Evolutionary conservation across 2,329 filamentous ascomycete genomes (phyloP).

Genomic region (Raffaelea arxii): DNA sequence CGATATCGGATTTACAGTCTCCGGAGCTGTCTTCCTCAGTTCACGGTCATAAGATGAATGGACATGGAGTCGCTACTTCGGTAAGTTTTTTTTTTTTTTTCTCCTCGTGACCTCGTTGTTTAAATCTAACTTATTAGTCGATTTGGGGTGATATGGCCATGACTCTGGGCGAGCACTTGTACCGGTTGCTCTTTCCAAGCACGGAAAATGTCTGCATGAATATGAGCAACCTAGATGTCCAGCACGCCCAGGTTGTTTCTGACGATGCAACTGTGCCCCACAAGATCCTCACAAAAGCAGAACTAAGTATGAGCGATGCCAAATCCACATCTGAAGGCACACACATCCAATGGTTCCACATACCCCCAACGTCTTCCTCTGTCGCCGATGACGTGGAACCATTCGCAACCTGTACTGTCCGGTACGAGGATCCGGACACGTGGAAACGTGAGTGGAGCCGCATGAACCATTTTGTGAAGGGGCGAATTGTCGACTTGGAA

Average conservation of each 20-base stretch:
- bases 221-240: slow-evolving; percentile 57
- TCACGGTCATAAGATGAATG: too few relatives aligned
- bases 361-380: slow-evolving; percentile 48
- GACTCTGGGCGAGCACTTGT: slow-evolving; percentile 55
- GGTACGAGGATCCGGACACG: slow-evolving; percentile 47
- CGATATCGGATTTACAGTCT: too few relatives aligned
- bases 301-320: too few relatives aligned
- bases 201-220: slow-evolving; percentile 49
- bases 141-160: slow-evolving; percentile 39
- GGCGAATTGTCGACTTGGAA: slow-evolving; percentile 46
- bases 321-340: too few relatives aligned
- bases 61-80: too few relatives aligned
- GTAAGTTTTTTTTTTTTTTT: too few relatives aligned
- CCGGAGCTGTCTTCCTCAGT: too few relatives aligned
- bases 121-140: too few relatives aligned
- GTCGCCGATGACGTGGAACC: slow-evolving; percentile 48
- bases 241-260: slow-evolving; percentile 60
- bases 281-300: too few relatives aligned
- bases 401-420: slow-evolving; percentile 52
- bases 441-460: slow-evolving; percentile 60
- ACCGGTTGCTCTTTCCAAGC: slow-evolving; percentile 51
- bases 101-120: too few relatives aligned
- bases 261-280: slow-evolving; percentile 37
- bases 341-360: too few relatives aligned
- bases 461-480: slow-evolving; percentile 58